Evolutionary conservation across 2,329 filamentous ascomycete species (phyloP), one percentile per base, ranked within the genome.

Genomic region (Davidsoniella virescens): DNA sequence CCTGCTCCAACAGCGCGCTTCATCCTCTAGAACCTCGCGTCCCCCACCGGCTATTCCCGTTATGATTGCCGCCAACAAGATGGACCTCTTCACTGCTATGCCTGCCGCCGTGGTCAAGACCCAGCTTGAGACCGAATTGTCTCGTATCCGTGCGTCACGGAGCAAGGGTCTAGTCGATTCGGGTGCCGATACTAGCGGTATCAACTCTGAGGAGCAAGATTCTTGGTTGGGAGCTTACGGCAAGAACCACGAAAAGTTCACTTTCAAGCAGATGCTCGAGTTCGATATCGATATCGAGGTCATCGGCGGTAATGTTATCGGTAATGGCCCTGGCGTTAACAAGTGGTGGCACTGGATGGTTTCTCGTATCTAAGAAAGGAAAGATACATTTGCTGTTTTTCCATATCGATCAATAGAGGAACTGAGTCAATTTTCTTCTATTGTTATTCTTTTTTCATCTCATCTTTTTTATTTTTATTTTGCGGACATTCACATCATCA

Each of bases 341-440:
- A 81, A 77, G 63, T 95, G 90, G 88, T 94, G 87, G 77, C 76
- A 76, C 59, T 96, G 90, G 90, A 80, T 96, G 60, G 85, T 80
- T 2, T 74, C 81, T 61, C 78, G 81, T 60, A 67, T 93, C 58
- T 92, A 64, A 67, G 47, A 10, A 23, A 39, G 5, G 12, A 44
- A 44, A 12, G 6, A 12, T 16, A 16, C 23, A 23, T 44, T 17
- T 36, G 9, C 18, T 25, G 1, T 41, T 49, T 25, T 2, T 49
- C 6, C 6, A 16, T 18, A 8, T 50, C 20, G 20, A 23, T 23
- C 20, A 2, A 5, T 23, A 23, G 4, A 23, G 20, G 20, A 23
- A 5, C 25, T 20, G 3, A 18, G 14, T 18, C 9, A n/a, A 5
- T 43, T 18, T 16, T 42, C 14, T 23, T 43, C n/a, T n/a, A n/a